Evolutionary conservation across 108 stramenopile genomes (phyloP).

Genomic region (Pseudonitzschia pungens): DNA sequence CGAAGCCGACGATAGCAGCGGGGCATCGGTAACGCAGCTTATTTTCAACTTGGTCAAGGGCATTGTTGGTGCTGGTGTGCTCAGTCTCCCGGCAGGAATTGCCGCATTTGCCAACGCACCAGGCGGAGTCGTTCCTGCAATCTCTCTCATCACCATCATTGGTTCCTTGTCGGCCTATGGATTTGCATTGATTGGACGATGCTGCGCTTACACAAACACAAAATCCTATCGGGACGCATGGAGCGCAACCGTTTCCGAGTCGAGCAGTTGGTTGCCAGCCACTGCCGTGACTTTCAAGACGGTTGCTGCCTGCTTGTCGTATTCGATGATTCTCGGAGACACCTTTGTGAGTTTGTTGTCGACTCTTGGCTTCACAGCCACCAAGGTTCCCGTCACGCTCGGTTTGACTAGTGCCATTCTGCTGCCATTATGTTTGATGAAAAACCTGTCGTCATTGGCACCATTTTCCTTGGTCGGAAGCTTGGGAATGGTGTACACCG

Average conservation of each 20-base stretch:
- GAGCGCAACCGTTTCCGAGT: constrained; percentile 78
- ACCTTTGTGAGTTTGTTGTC: constrained; percentile 73
- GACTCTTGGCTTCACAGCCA: constrained; percentile 64
- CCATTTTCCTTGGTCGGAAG: constrained; percentile 89
- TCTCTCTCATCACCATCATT: constrained; percentile 69
- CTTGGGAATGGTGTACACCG: constrained; percentile 89
- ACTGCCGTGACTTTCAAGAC: constrained; percentile 87
- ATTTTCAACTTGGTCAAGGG: constrained; percentile 73
- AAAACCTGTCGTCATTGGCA: constrained; percentile 80
- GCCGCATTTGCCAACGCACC: constrained; percentile 90
- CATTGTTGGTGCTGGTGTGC: constrained; percentile 90
- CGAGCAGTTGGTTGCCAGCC: constrained; percentile 78
- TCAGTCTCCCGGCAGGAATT: constrained; percentile 91
- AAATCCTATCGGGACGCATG: constrained; percentile 90
- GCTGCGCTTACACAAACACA: constrained; percentile 81
- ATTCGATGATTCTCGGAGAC: constrained; percentile 96
- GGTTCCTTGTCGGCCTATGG: constrained; percentile 88
- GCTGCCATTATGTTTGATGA: constrained; percentile 91
- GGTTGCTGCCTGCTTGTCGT: constrained; percentile 84
- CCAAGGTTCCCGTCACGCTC: constrained; percentile 59
- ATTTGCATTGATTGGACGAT: constrained; percentile 88
- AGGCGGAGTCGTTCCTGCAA: constrained; percentile 85
- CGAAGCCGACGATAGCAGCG: constrained; percentile 47
- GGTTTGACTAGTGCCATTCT: constrained; percentile 81
- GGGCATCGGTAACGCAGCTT: constrained; percentile 64